A percentile compares a stretch with the other conserved stretches of the same genome.
phyloP scores from a whole-genome alignment of 192 early-diverging fungal genomes.

The Rhizophagus sp. region DNA sequence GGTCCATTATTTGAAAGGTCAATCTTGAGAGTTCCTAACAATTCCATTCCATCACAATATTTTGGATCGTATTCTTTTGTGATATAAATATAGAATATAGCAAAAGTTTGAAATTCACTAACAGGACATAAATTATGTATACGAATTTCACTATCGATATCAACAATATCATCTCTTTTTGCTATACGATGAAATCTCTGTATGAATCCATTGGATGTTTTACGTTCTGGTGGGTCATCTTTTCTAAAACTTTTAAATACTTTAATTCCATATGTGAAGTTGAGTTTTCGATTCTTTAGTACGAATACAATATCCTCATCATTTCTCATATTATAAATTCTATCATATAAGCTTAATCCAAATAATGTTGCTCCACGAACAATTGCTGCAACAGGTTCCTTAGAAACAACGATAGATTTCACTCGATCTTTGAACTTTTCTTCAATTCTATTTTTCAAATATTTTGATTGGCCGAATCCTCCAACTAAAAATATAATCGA shows the following conservation, averaged over 20 bases:
- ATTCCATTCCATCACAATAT: slow-evolving; percentile 8
- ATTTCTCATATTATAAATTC: too few relatives aligned
- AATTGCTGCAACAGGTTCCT: slow-evolving; percentile 53
- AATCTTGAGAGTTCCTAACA: neutral
- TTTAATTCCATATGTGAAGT: too few relatives aligned
- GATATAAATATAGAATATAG: neutral
- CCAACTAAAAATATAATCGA: slow-evolving; percentile 58
- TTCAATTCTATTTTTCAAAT: slow-evolving; percentile 54
- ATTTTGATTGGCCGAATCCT: slow-evolving; percentile 59
- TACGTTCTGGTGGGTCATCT: too few relatives aligned
- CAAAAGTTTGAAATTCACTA: neutral
- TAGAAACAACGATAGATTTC: slow-evolving; percentile 50
- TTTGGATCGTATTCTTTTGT: neutral
- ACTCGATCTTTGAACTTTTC: slow-evolving; percentile 51
- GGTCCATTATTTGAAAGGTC: neutral
- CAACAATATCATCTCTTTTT: neutral
- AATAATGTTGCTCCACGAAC: slow-evolving; percentile 56
- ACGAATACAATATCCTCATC: too few relatives aligned
- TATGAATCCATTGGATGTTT: too few relatives aligned
- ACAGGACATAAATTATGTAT: neutral
- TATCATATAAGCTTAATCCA: slow-evolving; percentile 28
- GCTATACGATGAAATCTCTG: too few relatives aligned
- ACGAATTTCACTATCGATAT: neutral
- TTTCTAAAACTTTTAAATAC: too few relatives aligned
- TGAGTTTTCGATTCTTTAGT: too few relatives aligned